Conservation (phyloP, 169 alveolate species). For the Cryptosporidium parvum region DNA sequence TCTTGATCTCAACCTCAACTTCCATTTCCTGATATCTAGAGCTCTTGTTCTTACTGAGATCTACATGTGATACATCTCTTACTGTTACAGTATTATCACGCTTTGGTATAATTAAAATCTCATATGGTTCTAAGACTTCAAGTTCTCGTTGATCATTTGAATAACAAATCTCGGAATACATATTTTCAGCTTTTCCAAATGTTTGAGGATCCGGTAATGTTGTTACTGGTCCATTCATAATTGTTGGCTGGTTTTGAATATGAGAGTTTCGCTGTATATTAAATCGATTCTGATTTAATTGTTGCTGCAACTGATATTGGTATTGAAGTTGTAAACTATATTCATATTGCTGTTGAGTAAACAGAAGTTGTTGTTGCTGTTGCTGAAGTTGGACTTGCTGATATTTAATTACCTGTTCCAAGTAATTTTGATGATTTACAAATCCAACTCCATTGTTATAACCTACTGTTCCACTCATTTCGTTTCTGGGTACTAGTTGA, state of each 20-base stretch:
- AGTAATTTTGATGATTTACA: neutral
- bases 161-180: neutral
- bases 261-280: neutral
- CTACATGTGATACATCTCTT: conserved; percentile 48
- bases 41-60: conserved; percentile 13
- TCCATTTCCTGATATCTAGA: neutral
- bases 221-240: neutral
- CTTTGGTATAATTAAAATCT: conserved; percentile 29
- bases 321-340: conserved; percentile 49
- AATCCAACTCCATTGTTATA: neutral
- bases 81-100: conserved; percentile 55
- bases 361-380: conserved; percentile 24
- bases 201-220: neutral
- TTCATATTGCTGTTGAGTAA: conserved; percentile 21
- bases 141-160: neutral
- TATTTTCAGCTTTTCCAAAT: neutral
- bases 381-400: conserved; percentile 8
- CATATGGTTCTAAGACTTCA: neutral
- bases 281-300: neutral
- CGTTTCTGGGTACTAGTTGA: neutral
- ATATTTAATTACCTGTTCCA: conserved; percentile 24
- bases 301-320: conserved; percentile 32
- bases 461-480: neutral
- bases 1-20: conserved; percentile 56
- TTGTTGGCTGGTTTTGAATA: neutral